phyloP scores from a whole-genome alignment of 78 protist genomes.

The Dictyostelium intermedium region DNA sequence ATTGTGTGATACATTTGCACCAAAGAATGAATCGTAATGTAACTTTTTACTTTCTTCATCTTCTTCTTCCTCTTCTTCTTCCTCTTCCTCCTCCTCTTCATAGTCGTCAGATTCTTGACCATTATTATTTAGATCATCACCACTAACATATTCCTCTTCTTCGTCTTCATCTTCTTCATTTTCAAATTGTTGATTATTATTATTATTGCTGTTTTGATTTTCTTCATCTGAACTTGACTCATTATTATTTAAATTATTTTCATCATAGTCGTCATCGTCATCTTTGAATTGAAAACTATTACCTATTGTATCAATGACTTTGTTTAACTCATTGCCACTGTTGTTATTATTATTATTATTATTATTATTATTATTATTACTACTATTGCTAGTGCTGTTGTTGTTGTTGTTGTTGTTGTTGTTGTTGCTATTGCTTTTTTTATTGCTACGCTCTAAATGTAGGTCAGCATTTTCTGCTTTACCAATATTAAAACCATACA shows the following conservation, averaged over 20 bases:
- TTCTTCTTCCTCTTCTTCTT: neutral
- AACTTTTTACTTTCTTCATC: neutral
- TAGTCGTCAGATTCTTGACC: neutral
- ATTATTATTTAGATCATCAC: neutral
- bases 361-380: no score
- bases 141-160: neutral
- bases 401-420: neutral
- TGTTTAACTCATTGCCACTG: neutral
- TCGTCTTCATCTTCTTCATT: neutral
- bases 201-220: neutral
- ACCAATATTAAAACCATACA: slow-evolving; percentile 16
- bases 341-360: neutral
- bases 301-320: neutral
- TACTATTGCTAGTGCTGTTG: no score
- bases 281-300: slow-evolving; percentile 13
- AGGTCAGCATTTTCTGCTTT: slow-evolving; percentile 11
- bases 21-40: neutral
- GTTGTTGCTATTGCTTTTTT: neutral
- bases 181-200: neutral
- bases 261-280: neutral
- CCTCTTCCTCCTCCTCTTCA: neutral
- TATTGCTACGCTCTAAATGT: neutral
- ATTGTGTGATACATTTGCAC: neutral
- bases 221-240: neutral
- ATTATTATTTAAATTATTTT: neutral